Evolutionary conservation across 768 basidiomycete species (phyloP).

Genomic region (Wakefieldia striispora): DNA sequence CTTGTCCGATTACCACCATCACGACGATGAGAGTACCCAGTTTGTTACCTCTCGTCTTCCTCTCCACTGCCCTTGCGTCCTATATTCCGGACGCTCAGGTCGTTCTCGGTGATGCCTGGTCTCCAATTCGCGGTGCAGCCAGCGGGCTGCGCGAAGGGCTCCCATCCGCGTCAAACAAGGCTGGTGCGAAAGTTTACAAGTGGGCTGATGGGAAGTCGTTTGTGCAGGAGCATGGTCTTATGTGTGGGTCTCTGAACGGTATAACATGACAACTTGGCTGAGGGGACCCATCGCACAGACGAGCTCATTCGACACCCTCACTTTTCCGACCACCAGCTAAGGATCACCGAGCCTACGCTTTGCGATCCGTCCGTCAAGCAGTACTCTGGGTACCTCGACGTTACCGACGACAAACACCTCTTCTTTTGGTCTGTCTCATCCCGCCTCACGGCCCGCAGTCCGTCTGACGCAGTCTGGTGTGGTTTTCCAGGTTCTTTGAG

Average conservation of each 20-base stretch:
- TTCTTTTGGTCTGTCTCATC: constrained; percentile 72
- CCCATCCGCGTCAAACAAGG: constrained; percentile 39
- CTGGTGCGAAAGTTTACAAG: constrained; percentile 51
- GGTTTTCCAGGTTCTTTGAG: constrained; percentile 77
- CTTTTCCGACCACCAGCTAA: constrained; percentile 52
- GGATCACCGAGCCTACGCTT: constrained; percentile 64
- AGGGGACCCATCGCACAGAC: constrained; percentile 34
- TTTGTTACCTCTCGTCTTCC: constrained; percentile 35
- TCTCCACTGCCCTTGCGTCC: constrained; percentile 37
- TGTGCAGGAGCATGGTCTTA: constrained; percentile 65
- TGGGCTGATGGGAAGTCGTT: constrained; percentile 71
- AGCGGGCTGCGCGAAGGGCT: constrained; percentile 42
- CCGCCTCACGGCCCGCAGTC: background rate
- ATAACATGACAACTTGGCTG: background rate
- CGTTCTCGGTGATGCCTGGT: constrained; percentile 36
- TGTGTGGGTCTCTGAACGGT: constrained; percentile 52
- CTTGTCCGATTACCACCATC: constrained; percentile 2
- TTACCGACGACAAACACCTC: constrained; percentile 74
- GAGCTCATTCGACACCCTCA: constrained; percentile 60
- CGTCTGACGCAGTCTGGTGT: background rate
- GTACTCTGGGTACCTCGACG: constrained; percentile 81
- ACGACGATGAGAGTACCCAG: constrained; percentile 39
- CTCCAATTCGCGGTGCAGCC: constrained; percentile 20
- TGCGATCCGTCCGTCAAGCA: constrained; percentile 77
- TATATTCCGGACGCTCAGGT: constrained; percentile 43